Evolutionary conservation across 179 eudicot species (phyloP), one percentile per base, ranked within the genome.

Genomic region (Monotropa hypopitys): DNA sequence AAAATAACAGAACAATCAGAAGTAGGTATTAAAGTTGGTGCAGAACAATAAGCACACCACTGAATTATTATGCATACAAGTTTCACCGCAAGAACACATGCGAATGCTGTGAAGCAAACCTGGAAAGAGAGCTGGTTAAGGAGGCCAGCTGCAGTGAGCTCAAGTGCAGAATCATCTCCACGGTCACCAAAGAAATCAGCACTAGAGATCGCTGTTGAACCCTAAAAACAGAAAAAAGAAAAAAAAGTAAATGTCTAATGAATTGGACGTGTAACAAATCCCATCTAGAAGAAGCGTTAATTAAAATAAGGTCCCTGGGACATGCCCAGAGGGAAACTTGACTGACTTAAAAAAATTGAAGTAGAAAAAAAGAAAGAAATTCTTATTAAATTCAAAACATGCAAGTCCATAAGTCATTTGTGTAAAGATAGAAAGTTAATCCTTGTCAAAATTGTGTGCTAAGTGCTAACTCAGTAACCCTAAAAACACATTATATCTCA

Each of bases 51-150:
- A 32, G 38, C n/a, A n/a, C n/a, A n/a, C n/a, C n/a, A 45, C 21
- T 15, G n/a, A 38, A 38, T 38, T 38, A 28, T 28, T 7, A 7
- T 68, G 50, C 45, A 56, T 35, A 69, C 46, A 54, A 28, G 46
- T 28, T 51, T 66, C n/a, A 53, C 15, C 0, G 46, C 23, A 23
- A 46, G 53, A 69, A 47, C n/a, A 75, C 1, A 16, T 15, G 23
- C 61, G 33, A 11, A 63, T 61, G 40, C 28, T 69, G 45, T 56
- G 32, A 45, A 18, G 16, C 21, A 77, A 86, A 95, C 99, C 99
- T 95, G 99, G 84, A 92, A 95, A 71, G 99, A 95, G 47, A 95
- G 80, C 72, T 92, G 87, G 75, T 92, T 94, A 78, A 94, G 87
- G 80, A 94, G 94, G 59, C 91, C 98, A 73, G 92, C 85, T 12